phyloP scores from a whole-genome alignment of 2,329 filamentous ascomycete species.

The Fusarium tricinctum region DNA sequence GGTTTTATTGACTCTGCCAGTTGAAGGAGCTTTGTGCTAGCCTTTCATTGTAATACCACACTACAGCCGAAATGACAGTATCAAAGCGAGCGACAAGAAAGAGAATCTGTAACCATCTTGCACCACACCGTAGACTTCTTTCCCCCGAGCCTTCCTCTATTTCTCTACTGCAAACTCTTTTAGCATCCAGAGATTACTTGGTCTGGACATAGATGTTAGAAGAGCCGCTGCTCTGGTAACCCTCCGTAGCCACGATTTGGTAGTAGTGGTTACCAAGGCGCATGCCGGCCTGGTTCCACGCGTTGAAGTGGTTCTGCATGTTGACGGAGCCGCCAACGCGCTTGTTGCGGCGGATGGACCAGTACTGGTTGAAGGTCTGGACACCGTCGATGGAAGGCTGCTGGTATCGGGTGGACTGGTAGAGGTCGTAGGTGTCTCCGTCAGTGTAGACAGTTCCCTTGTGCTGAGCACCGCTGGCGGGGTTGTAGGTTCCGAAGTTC shows the following conservation, averaged over 20 bases:
- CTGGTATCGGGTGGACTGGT: conserved; percentile 1
- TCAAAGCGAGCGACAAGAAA: too few relatives aligned
- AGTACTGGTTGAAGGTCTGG: conserved; percentile 31
- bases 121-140: background rate
- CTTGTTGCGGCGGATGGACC: conserved; percentile 28
- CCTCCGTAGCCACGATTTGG: conserved; percentile 22
- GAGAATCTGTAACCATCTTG: background rate
- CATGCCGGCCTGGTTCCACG: conserved; percentile 18
- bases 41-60: too few relatives aligned
- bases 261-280: conserved; percentile 27
- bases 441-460: conserved; percentile 24
- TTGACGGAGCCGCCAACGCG: conserved; percentile 16
- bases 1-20: too few relatives aligned
- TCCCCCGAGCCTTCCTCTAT: background rate
- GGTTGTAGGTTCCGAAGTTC: conserved; percentile 18
- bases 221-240: conserved; percentile 29
- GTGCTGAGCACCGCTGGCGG: conserved; percentile 1
- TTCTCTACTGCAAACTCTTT: background rate
- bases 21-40: too few relatives aligned
- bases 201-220: conserved; percentile 27
- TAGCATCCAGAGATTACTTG: background rate
- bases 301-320: conserved; percentile 29
- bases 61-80: too few relatives aligned
- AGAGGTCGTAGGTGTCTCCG: conserved; percentile 24
- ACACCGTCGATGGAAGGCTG: conserved; percentile 11